Conservation (phyloP, 2,329 filamentous ascomycete species). For the Aspergillus pseudotamarii region DNA sequence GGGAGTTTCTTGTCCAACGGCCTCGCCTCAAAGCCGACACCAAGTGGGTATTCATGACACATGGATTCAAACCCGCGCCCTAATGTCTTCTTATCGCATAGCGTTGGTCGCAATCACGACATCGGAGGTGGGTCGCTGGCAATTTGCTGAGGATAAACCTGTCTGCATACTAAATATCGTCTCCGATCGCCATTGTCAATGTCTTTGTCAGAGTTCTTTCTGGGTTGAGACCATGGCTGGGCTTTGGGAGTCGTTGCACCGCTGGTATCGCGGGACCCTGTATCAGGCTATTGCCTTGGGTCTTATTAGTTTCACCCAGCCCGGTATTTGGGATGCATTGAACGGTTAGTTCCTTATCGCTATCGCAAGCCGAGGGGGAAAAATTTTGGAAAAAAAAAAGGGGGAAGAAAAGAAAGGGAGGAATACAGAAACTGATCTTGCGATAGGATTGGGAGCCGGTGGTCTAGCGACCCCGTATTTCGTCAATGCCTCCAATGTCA, state of each 20-base stretch:
- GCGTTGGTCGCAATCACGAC: background rate
- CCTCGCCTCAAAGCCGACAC: background rate
- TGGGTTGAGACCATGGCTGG: background rate
- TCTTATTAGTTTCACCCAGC: constrained; percentile 6
- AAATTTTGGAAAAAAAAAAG: background rate
- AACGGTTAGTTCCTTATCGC: background rate
- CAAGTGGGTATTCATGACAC: constrained; percentile 3
- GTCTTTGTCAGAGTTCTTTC: background rate
- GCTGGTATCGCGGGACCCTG: constrained; percentile 7
- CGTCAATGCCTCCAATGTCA: constrained; percentile 46
- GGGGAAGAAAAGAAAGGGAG: background rate
- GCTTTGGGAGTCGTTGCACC: constrained; percentile 2
- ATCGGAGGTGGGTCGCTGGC: background rate
- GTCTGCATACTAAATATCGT: background rate
- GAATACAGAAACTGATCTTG: background rate
- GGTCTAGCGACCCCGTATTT: constrained; percentile 20
- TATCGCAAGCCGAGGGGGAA: background rate
- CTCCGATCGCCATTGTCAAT: background rate
- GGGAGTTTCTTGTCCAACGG: background rate
- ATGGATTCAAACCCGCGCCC: background rate
- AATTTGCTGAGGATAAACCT: background rate
- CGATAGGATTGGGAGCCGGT: background rate
- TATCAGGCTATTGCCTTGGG: constrained; percentile 2
- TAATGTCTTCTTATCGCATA: background rate
- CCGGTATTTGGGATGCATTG: constrained; percentile 6